These are phyloP conservation scores for Paraphaeosphaeria minitans DNA, from an alignment of 2,329 filamentous ascomycete genomes.

Conservation along the genomic window DNA sequence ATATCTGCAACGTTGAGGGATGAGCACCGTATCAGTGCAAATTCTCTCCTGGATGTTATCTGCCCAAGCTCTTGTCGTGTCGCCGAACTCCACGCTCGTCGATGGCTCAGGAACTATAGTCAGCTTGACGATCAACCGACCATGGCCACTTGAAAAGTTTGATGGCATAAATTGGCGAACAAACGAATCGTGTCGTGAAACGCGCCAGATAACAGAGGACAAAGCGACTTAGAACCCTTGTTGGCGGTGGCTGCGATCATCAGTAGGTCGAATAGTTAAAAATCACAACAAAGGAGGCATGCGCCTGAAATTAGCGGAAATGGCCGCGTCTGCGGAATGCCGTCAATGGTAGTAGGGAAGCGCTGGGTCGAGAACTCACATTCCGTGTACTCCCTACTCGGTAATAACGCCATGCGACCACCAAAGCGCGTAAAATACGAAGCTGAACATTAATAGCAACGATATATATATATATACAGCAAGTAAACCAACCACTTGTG, in stretches of 20 bases:
- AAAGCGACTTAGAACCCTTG: constrained; percentile 2
- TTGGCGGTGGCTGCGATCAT: constrained; percentile 18
- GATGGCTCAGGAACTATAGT: neutral
- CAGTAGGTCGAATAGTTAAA: constrained; percentile 16
- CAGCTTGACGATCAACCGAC: neutral
- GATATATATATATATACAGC: constrained; percentile 1
- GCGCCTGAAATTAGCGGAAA: constrained; percentile 27
- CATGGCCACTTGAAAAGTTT: neutral
- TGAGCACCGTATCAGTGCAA: no score
- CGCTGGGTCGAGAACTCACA: neutral
- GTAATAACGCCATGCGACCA: neutral
- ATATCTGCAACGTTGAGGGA: neutral
- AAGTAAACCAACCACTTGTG: neutral
- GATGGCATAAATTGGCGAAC: constrained; percentile 7
- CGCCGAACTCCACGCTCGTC: neutral
- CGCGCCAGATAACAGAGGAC: constrained; percentile 20
- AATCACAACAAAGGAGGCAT: constrained; percentile 35
- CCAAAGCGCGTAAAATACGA: neutral
- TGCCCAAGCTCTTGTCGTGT: neutral
- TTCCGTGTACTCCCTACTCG: neutral
- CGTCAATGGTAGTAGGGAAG: neutral
- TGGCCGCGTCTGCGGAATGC: constrained; percentile 11
- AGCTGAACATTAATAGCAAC: neutral
- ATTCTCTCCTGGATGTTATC: neutral
- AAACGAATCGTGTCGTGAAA: constrained; percentile 10